Conservation (phyloP, 2,329 filamentous ascomycete genomes). For the Fusarium clavum region DNA sequence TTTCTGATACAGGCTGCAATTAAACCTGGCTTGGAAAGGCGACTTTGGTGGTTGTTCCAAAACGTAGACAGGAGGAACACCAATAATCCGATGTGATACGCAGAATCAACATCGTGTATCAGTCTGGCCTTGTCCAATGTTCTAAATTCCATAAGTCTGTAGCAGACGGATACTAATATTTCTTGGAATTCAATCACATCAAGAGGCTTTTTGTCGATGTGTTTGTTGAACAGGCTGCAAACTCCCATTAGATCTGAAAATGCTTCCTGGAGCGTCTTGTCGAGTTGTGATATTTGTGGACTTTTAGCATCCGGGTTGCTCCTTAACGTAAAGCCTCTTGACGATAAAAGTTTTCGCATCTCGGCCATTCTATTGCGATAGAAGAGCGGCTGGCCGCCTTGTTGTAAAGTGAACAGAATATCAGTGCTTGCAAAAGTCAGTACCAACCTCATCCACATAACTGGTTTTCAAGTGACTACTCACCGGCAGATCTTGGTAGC, state of each 20-base stretch:
- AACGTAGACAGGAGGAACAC: constrained; percentile 7
- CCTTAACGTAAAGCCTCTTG: background rate
- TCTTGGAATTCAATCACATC: constrained; percentile 11
- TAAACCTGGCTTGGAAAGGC: background rate
- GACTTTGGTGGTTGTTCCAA: constrained; percentile 4
- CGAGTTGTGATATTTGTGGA: fast-evolving
- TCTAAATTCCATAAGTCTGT: background rate
- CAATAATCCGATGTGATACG: background rate
- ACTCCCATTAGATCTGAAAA: background rate
- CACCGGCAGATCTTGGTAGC: background rate
- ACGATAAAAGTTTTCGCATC: fast-evolving
- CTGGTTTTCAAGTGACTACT: background rate
- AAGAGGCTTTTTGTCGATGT: background rate
- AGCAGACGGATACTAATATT: background rate
- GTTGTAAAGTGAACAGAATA: constrained; percentile 11
- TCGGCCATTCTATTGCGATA: background rate
- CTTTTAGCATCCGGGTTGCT: fast-evolving
- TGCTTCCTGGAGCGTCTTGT: fast-evolving
- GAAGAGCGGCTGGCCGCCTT: background rate
- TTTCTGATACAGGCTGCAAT: background rate
- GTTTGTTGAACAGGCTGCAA: constrained; percentile 3
- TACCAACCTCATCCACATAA: fast-evolving
- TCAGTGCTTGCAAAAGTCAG: background rate
- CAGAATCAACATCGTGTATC: background rate
- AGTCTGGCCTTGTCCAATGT: background rate